A percentile compares a stretch with the other conserved stretches of the same genome.
Conservation (phyloP, 1,139 yeast genomes). For the Suhomyces bolitotheri region DNA sequence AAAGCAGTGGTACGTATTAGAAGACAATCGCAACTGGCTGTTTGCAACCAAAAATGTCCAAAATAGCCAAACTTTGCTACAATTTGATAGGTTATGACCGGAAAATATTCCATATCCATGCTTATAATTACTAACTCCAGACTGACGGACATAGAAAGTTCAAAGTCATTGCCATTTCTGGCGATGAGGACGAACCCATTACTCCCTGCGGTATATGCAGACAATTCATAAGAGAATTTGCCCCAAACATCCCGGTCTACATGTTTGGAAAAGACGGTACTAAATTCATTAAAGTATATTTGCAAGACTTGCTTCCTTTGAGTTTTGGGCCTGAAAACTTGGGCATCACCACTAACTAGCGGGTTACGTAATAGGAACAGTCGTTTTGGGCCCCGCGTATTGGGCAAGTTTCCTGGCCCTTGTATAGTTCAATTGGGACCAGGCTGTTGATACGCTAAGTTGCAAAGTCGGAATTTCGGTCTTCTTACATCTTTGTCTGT, state of each 20-base stretch:
- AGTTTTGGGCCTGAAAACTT: slow-evolving; percentile 86
- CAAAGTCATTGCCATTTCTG: slow-evolving; percentile 69
- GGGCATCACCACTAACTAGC: slow-evolving; percentile 11
- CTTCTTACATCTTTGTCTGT: too few relatives aligned
- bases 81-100: too few relatives aligned
- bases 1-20: slow-evolving; percentile 53
- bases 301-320: slow-evolving; percentile 72
- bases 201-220: slow-evolving; percentile 96
- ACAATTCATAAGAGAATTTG: slow-evolving; percentile 82
- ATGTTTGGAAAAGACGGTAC: slow-evolving; percentile 61
- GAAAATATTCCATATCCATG: too few relatives aligned
- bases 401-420: too few relatives aligned
- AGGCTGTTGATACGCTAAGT: too few relatives aligned
- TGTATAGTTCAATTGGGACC: too few relatives aligned
- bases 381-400: too few relatives aligned
- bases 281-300: slow-evolving; percentile 39
- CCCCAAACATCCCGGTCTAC: slow-evolving; percentile 50
- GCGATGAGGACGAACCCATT: slow-evolving; percentile 60
- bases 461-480: too few relatives aligned
- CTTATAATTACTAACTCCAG: slow-evolving; percentile 22
- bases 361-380: too few relatives aligned
- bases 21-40: too few relatives aligned
- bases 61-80: too few relatives aligned
- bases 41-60: neutral
- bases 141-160: slow-evolving; percentile 48